These are phyloP conservation scores for Xylaria palmicola DNA, from an alignment of 495 filamentous ascomycete genomes.

Conservation along the genomic window DNA sequence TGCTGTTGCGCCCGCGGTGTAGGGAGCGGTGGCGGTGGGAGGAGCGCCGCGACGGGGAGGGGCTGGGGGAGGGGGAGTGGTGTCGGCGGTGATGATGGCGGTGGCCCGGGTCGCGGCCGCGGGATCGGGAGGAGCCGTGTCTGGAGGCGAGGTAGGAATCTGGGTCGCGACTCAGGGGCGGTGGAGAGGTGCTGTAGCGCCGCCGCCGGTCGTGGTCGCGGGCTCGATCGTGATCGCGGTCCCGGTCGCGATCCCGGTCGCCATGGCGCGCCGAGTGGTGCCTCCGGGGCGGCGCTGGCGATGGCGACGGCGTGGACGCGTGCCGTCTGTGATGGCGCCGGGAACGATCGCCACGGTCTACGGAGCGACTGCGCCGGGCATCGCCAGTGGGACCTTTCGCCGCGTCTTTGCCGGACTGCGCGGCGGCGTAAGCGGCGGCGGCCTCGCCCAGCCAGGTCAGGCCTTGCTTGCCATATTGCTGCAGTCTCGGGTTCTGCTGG, in stretches of 20 bases:
- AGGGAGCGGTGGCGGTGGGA: too few species aligned
- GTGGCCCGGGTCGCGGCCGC: constrained; percentile 20
- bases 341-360: constrained; percentile 18
- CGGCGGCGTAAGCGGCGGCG: constrained; percentile 27
- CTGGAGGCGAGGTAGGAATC: constrained; percentile 9
- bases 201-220: constrained; percentile 17
- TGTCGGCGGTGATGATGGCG: constrained; percentile 19
- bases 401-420: constrained; percentile 19
- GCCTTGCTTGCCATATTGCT: constrained; percentile 26
- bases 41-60: constrained; percentile 18
- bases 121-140: constrained; percentile 14
- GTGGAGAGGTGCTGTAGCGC: constrained; percentile 13
- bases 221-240: constrained; percentile 17
- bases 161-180: constrained; percentile 5
- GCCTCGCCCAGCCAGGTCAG: constrained; percentile 30
- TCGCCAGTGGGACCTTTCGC: not conserved
- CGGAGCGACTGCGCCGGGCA: constrained; percentile 15
- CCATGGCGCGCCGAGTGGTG: constrained; percentile 22
- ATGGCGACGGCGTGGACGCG: constrained; percentile 26
- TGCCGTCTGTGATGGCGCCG: constrained; percentile 19
- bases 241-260: constrained; percentile 21
- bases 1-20: constrained; percentile 7
- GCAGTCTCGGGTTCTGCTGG: constrained; percentile 21
- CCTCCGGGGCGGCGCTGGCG: constrained; percentile 25
- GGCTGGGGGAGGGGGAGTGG: constrained; percentile 18